Evolutionary conservation across 345 rosid genomes (phyloP), one percentile per base, ranked within the genome.

Genomic region (Eucalyptus erythrocorys): DNA sequence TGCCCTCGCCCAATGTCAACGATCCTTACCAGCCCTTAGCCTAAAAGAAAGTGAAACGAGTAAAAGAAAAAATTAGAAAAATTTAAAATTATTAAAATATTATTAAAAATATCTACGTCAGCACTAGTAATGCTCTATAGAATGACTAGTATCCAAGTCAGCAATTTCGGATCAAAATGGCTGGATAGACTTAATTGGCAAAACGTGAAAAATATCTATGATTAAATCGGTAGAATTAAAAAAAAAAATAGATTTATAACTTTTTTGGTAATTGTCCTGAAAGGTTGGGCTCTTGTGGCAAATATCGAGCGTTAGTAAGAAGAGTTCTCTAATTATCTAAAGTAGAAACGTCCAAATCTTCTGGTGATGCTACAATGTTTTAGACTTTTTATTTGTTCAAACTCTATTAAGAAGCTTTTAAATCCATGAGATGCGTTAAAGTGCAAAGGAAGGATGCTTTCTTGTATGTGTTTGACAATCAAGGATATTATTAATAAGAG

Each of bases 171-270:
- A 1, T 24, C 61, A 24, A 24, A 55, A 24, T 55, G 30, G 11
- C 1, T 1, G 0, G 0, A 55, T 55, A 55, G 6, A 55, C 13
- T 55, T 22, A 55, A 55, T 24, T 55, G 6, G 1, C 13, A 55
- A 55, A 4, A 55, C 1, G 2, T 19, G 22, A 55, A 9, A 19
- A 22, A 22, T 2, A 55, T 4, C 4, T 55, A 55, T 24, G 6
- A 24, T 55, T 55, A 55, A 55, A 55, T 55, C 22, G 3, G 3
- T 24, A 55, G 12, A 55, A 9, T 55, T 55, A 24, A 55, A 55
- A 21, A 24, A 55, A 8, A n/a, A n/a, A n/a, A n/a, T 19, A 19
- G 1, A 1, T 4, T 24, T 55, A 24, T 55, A 22, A 55, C 12
- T 24, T 55, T 55, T 55, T 55, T 24, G 61, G 6, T 9, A 55